Conservation (phyloP, 192 early-diverging fungal genomes). For the Umbelopsis sp. region DNA sequence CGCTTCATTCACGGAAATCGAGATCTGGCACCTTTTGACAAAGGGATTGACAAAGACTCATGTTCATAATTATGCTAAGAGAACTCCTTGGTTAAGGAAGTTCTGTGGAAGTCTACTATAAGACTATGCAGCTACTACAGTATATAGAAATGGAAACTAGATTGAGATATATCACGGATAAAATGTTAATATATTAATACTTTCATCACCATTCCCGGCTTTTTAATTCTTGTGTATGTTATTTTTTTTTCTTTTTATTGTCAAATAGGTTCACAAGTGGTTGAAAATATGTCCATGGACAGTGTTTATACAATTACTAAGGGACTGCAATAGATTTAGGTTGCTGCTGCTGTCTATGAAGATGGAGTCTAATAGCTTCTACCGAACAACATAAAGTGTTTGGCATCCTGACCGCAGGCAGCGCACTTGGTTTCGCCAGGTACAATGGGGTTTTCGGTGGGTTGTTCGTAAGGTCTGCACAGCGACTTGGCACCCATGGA, state of each 20-base stretch:
- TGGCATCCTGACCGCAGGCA: slow-evolving; percentile 76
- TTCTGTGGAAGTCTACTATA: not conserved
- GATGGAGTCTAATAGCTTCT: slow-evolving; percentile 70
- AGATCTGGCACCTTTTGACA: slow-evolving; percentile 7
- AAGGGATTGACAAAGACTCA: not conserved
- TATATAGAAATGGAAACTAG: too few species aligned
- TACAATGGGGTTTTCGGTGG: slow-evolving; percentile 78
- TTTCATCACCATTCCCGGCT: too few species aligned
- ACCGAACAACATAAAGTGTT: slow-evolving; percentile 81
- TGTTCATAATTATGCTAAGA: not conserved
- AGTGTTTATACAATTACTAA: not conserved
- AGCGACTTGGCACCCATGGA: slow-evolving; percentile 99
- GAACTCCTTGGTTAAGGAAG: not conserved
- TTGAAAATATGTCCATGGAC: too few species aligned
- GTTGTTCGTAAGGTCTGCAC: slow-evolving; percentile 96
- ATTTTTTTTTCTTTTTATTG: too few species aligned
- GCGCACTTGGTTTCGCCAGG: slow-evolving; percentile 89
- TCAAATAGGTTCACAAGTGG: too few species aligned
- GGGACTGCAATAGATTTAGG: not conserved
- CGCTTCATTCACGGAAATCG: not conserved
- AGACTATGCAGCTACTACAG: too few species aligned
- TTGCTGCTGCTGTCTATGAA: too few species aligned
- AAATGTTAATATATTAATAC: too few species aligned
- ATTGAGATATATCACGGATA: too few species aligned
- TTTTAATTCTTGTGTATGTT: too few species aligned